Evolutionary conservation across 257 asterid species (phyloP).

Genomic region (Solanum peruvianum): DNA sequence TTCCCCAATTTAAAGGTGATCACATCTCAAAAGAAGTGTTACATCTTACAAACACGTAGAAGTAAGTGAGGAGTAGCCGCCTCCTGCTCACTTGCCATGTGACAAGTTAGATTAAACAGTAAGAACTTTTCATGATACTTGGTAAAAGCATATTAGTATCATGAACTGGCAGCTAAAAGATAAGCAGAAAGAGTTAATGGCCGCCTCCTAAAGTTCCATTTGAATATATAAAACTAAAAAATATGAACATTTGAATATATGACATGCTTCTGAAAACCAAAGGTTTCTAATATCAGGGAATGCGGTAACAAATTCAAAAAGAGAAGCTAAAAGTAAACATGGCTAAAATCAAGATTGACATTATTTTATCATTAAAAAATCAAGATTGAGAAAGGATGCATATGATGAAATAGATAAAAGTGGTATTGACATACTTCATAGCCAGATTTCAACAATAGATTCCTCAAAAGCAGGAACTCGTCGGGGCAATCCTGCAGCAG

Average conservation of each 20-base stretch:
- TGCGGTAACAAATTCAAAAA: background rate
- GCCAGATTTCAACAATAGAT: conserved; percentile 16
- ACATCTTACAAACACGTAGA: background rate
- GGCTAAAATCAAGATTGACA: background rate
- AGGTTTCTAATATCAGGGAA: background rate
- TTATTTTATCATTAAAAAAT: background rate
- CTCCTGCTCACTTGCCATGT: background rate
- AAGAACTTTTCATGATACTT: background rate
- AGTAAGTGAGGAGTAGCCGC: background rate
- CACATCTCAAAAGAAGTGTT: background rate
- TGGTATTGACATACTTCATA: conserved; percentile 17
- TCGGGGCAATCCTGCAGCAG: conserved; percentile 24
- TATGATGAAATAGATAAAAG: background rate
- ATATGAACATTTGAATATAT: background rate
- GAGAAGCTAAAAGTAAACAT: background rate
- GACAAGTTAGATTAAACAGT: background rate
- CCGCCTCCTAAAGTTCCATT: background rate
- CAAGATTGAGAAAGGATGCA: background rate
- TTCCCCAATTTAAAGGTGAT: background rate
- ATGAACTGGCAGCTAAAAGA: background rate
- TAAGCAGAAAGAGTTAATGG: background rate
- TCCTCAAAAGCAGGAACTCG: conserved; percentile 20
- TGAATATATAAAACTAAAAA: background rate
- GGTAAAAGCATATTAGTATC: background rate
- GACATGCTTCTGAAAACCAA: background rate